These are phyloP conservation scores for Pythium coloratum DNA, from an alignment of 352 stramenopile genomes.

Conservation along the genomic window DNA sequence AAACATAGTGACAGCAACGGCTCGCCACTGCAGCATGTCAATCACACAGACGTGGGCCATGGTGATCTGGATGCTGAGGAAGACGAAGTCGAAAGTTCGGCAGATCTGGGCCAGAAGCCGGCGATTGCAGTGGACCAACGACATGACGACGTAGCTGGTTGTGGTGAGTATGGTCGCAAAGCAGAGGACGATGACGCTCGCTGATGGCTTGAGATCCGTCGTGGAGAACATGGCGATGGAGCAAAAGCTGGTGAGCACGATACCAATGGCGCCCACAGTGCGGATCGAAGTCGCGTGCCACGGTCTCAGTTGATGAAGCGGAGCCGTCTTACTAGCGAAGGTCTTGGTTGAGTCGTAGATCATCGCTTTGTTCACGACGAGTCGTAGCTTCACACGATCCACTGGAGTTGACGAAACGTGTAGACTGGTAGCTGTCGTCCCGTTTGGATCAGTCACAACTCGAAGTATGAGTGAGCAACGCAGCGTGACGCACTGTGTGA, in stretches of 20 bases:
- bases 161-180: neutral
- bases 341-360: neutral
- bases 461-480: slow-evolving; percentile 15
- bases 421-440: too few relatives aligned
- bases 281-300: neutral
- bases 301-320: neutral
- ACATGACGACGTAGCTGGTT: neutral
- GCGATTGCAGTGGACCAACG: slow-evolving; percentile 16
- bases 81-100: slow-evolving; percentile 26
- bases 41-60: slow-evolving; percentile 15
- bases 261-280: neutral
- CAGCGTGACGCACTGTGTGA: slow-evolving; percentile 9
- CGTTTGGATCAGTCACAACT: neutral
- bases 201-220: neutral
- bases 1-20: neutral
- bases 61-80: slow-evolving; percentile 24
- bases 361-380: neutral
- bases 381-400: neutral
- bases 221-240: neutral
- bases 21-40: slow-evolving; percentile 20
- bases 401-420: neutral
- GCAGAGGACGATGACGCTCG: neutral
- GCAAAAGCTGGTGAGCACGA: neutral
- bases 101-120: slow-evolving; percentile 1
- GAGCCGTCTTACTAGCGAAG: neutral